A percentile compares a stretch with the other conserved stretches of the same genome.
These are phyloP conservation scores for Fusarium circinatum DNA, from an alignment of 2,329 filamentous ascomycete genomes.

Conservation along the genomic window DNA sequence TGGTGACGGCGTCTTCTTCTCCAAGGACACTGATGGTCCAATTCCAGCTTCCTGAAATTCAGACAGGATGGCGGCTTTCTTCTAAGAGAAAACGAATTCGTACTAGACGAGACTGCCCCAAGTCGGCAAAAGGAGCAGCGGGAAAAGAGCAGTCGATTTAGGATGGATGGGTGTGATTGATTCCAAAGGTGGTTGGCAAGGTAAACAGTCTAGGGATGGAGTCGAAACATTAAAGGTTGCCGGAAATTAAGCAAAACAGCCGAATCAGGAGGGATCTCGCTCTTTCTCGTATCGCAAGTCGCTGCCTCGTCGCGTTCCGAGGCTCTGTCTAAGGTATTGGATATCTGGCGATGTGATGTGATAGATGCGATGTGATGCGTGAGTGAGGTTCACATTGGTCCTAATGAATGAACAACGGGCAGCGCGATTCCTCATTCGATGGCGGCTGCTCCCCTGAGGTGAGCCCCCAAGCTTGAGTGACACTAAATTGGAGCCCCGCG, in stretches of 20 bases:
- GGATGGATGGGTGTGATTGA: constrained; percentile 19
- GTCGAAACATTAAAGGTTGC: constrained; percentile 30
- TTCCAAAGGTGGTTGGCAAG: constrained; percentile 22
- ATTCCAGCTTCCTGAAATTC: constrained; percentile 46
- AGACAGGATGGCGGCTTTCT: constrained; percentile 53
- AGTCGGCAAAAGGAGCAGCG: constrained; percentile 11
- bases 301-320: constrained; percentile 22
- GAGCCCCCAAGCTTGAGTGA: constrained; percentile 34
- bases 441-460: constrained; percentile 41
- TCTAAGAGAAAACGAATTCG: constrained; percentile 18
- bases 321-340: constrained; percentile 26
- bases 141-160: constrained; percentile 20
- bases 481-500: constrained; percentile 45
- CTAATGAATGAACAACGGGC: constrained; percentile 26
- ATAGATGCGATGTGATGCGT: constrained; percentile 35
- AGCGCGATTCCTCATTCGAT: constrained; percentile 41
- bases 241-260: constrained; percentile 7
- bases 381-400: constrained; percentile 37
- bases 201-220: constrained; percentile 22
- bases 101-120: constrained; percentile 15
- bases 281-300: constrained; percentile 10
- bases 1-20: constrained; percentile 47
- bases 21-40: constrained; percentile 51
- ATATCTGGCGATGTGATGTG: constrained; percentile 27
- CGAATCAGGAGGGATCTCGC: constrained; percentile 11